Percentiles rank a stretch among this genome's conserved stretches.
Conservation (phyloP, 1,284 basidiomycete species). For the Ustilago esculenta region DNA sequence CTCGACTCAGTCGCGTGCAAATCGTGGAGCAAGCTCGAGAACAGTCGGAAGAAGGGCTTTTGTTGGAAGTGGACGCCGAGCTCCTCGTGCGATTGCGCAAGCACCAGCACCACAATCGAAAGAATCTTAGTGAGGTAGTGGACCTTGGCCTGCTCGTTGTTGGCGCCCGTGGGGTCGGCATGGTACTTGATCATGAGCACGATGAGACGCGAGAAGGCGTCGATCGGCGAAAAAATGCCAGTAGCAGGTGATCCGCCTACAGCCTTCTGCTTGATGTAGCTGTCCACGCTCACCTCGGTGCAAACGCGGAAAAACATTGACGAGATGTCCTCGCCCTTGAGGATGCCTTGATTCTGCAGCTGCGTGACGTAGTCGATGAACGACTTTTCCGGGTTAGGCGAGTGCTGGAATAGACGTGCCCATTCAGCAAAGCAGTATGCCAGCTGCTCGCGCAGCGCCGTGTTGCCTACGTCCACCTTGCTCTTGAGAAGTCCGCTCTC, state of each 20-base stretch:
- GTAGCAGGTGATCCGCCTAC: conserved; percentile 79
- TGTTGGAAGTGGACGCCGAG: conserved; percentile 90
- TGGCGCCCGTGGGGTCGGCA: conserved; percentile 83
- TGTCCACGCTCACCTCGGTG: conserved; percentile 90
- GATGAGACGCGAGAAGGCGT: conserved; percentile 93
- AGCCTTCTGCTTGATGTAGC: conserved; percentile 86
- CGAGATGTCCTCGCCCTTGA: conserved; percentile 95
- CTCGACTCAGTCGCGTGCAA: conserved; percentile 83
- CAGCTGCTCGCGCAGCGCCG: conserved; percentile 70
- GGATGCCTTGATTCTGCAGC: conserved; percentile 92
- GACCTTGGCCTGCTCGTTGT: conserved; percentile 92
- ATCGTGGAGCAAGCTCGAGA: conserved; percentile 94
- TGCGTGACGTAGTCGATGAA: conserved; percentile 98
- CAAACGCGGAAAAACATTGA: conserved; percentile 99
- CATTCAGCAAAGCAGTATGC: conserved; percentile 78
- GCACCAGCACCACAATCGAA: conserved; percentile 93
- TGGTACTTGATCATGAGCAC: conserved; percentile 99
- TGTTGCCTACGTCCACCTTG: conserved; percentile 62
- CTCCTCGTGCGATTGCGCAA: conserved; percentile 95
- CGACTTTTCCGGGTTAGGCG: conserved; percentile 87
- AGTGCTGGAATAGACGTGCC: conserved; percentile 92
- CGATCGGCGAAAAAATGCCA: conserved; percentile 83
- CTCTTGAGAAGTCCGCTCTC: conserved; percentile 65
- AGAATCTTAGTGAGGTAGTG: conserved; percentile 97
- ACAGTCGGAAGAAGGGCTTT: conserved; percentile 98